Evolutionary conservation across 495 filamentous ascomycete genomes (phyloP).

Genomic region (Collariella sp.): DNA sequence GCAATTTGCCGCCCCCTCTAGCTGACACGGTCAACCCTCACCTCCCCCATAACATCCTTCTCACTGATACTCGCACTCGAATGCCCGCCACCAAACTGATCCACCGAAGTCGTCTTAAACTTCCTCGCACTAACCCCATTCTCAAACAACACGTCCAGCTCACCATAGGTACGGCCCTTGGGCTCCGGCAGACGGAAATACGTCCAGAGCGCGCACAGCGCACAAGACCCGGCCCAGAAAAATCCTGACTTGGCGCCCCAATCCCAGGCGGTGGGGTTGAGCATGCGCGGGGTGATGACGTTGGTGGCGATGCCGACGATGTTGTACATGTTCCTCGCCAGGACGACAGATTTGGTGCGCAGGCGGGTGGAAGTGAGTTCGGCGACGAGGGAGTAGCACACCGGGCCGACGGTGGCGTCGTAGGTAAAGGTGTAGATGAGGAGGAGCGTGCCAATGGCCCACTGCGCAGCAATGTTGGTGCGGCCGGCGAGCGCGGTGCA

Average conservation of each 20-base stretch:
- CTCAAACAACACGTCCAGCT: slow-evolving; percentile 53
- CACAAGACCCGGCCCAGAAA: slow-evolving; percentile 48
- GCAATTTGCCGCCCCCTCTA: too few relatives aligned
- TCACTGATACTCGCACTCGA: background rate
- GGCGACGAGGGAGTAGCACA: slow-evolving; percentile 53
- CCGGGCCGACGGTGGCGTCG: slow-evolving; percentile 50
- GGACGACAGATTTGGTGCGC: slow-evolving; percentile 46
- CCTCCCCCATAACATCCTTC: background rate
- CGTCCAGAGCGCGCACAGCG: slow-evolving; percentile 35
- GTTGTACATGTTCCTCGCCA: slow-evolving; percentile 51
- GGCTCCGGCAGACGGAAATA: slow-evolving; percentile 39
- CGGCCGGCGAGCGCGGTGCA: slow-evolving; percentile 20
- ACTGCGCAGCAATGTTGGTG: slow-evolving; percentile 20
- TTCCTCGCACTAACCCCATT: slow-evolving; percentile 39
- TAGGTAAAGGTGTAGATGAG: slow-evolving; percentile 43
- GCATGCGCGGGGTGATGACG: slow-evolving; percentile 43
- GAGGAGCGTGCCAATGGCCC: slow-evolving; percentile 46
- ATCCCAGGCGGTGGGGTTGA: slow-evolving; percentile 41
- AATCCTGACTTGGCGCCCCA: slow-evolving; percentile 47
- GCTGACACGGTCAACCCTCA: too few relatives aligned
- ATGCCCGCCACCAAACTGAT: background rate
- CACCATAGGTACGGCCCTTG: slow-evolving; percentile 42
- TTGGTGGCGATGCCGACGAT: slow-evolving; percentile 38
- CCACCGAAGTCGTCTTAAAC: slow-evolving; percentile 24
- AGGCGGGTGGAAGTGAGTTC: slow-evolving; percentile 48